Percentiles rank a stretch among this genome's conserved stretches.
phyloP scores from a whole-genome alignment of 495 filamentous ascomycete genomes.

The Xylaria telfairii region DNA sequence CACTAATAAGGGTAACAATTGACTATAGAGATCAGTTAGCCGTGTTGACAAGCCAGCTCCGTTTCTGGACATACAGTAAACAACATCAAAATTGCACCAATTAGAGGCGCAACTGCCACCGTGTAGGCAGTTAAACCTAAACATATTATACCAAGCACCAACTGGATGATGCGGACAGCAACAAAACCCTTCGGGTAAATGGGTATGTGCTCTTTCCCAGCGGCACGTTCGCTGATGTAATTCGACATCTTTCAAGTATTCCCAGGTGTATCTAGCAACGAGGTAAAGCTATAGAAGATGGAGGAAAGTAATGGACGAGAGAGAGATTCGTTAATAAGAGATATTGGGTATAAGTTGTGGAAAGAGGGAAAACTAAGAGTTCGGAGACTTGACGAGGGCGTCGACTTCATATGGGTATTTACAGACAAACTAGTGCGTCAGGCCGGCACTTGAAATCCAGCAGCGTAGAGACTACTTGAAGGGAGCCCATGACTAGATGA shows the following conservation, averaged over 20 bases:
- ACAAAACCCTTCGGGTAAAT: conserved; percentile 55
- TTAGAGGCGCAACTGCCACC: conserved; percentile 39
- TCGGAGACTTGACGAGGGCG: neutral
- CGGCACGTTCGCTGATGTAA: conserved; percentile 27
- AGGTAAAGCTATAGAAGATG: neutral
- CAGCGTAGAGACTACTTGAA: conserved; percentile 1
- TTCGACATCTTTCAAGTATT: conserved; percentile 19
- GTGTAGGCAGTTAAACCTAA: conserved; percentile 73
- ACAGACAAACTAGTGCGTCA: neutral
- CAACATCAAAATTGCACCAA: conserved; percentile 43
- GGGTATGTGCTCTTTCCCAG: conserved; percentile 52
- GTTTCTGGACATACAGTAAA: conserved; percentile 45
- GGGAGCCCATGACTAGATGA: neutral
- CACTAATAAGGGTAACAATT: conserved; percentile 45
- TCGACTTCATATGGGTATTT: conserved; percentile 10
- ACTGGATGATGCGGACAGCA: conserved; percentile 66
- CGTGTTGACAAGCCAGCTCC: neutral
- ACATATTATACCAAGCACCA: conserved; percentile 66
- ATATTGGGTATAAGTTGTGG: neutral
- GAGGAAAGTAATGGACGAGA: neutral
- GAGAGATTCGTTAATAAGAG: neutral
- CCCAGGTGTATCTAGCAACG: neutral
- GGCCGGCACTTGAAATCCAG: neutral
- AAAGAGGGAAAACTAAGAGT: neutral
- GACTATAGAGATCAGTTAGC: conserved; percentile 38